Evolutionary conservation across 208 protist genomes (phyloP), one percentile per base, ranked within the genome.

Genomic region (Crithidia expoeki): DNA sequence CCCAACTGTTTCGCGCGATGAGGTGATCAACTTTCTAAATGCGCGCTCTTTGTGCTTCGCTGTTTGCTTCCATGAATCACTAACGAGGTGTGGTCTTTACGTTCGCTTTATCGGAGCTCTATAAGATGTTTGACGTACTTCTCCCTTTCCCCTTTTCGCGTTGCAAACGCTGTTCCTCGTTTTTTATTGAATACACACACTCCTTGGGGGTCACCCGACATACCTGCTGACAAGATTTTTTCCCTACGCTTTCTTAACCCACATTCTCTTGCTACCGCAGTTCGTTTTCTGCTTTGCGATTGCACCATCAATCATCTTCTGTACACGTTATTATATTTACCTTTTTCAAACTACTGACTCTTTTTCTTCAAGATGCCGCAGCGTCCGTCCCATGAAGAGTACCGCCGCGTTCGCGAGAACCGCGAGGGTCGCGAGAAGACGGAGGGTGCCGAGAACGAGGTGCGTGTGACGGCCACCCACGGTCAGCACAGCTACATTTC

Each of bases 401-500:
- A 89, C 84, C 82, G 79, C 69, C 88, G 88, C 60, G 85, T 89
- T 28, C 85, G 69, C 51, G 80, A 80, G 61, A 63, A 40, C 55
- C 77, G 74, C 25, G 74, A 84, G 34, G 70, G 72, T n/a, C 80
- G 79, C 70, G 79, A 91, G 69, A 88, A 92, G 74, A 50, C 67
- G 28, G 74, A 84, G 49, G 81, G 79, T 55, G 73, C 85, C 14
- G 93, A 92, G 72, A 97, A 97, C 76, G 93, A 96, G 80, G 89
- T 97, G 52, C 88, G 86, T 36, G 88, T 97, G 57, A 90, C 83
- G 42, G 80, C 89, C 57, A 84, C 77, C 38, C 85, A 92, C 74
- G 83, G 83, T 28, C 84, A 90, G 76, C 84, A 88, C 81, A 89
- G 77, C 73, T 97, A 95, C 89, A 97, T 97, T 70, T 85, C 84